A percentile compares a stretch with the other conserved stretches of the same genome.
Conservation (phyloP, 192 early-diverging fungal species). For the Helicostylum pulchrum region DNA sequence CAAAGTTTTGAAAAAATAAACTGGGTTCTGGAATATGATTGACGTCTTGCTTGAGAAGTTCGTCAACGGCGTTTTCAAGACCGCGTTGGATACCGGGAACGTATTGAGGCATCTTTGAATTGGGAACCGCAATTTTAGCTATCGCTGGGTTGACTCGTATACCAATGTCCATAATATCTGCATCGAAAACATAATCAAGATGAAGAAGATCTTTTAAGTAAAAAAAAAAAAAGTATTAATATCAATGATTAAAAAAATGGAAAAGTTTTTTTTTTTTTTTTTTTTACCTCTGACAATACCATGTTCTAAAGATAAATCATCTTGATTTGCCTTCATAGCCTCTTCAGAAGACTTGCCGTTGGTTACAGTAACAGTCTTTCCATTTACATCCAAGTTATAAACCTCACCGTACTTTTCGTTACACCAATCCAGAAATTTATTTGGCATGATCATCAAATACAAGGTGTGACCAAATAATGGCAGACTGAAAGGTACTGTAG, state of each 20-base stretch:
- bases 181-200: conserved; percentile 18
- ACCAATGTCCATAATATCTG: conserved; percentile 19
- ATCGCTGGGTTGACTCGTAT: conserved; percentile 21
- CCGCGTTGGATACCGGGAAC: conserved; percentile 14
- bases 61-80: neutral
- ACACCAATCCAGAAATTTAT: conserved; percentile 28
- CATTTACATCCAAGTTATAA: conserved; percentile 19
- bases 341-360: conserved; percentile 20
- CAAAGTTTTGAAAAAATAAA: conserved; percentile 17
- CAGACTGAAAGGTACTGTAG: conserved; percentile 19
- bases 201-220: conserved; percentile 17
- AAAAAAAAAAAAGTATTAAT: neutral
- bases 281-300: conserved; percentile 5
- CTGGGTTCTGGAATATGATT: neutral
- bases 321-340: conserved; percentile 15
- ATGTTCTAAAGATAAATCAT: conserved; percentile 18
- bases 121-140: conserved; percentile 5
- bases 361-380: conserved; percentile 12
- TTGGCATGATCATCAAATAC: conserved; percentile 6
- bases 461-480: conserved; percentile 29
- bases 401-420: conserved; percentile 24
- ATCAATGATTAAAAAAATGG: neutral
- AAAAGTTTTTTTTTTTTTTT: too few species aligned
- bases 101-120: conserved; percentile 10
- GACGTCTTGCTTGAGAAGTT: neutral